Percentiles rank a stretch among this genome's conserved stretches.
Evolutionary conservation across 768 basidiomycete species (phyloP).

Genomic region (Tulasnella sp.): DNA sequence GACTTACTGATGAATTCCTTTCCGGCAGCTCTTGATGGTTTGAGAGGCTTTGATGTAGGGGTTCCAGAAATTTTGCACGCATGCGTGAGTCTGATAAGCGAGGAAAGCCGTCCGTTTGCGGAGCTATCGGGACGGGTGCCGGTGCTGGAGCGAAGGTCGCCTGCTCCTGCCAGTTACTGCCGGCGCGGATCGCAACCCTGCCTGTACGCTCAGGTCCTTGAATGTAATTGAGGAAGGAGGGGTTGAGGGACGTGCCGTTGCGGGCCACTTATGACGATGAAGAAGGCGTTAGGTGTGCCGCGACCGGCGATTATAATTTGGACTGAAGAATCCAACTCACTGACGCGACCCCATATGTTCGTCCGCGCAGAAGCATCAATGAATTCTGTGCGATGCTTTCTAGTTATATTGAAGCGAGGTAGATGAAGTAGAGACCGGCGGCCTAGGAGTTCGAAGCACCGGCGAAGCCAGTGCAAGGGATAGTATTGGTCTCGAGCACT

Average conservation of each 20-base stretch:
- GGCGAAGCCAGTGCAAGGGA: slow-evolving; percentile 49
- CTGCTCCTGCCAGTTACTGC: slow-evolving; percentile 77
- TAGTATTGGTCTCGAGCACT: slow-evolving; percentile 49
- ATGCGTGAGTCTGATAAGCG: slow-evolving; percentile 21
- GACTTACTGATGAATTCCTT: slow-evolving; percentile 1
- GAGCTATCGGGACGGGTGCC: slow-evolving; percentile 34
- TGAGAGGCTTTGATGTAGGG: slow-evolving; percentile 25
- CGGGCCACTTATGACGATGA: too few relatives aligned
- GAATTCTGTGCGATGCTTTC: slow-evolving; percentile 44
- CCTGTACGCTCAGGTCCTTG: too few relatives aligned
- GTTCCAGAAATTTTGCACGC: slow-evolving; percentile 15
- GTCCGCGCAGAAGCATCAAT: slow-evolving; percentile 74
- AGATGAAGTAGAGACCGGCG: slow-evolving; percentile 61
- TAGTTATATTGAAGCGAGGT: slow-evolving; percentile 46
- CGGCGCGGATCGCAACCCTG: slow-evolving; percentile 59
- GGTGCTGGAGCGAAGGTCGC: slow-evolving; percentile 48
- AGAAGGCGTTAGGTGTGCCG: slow-evolving; percentile 39
- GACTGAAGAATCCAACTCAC: slow-evolving; percentile 38
- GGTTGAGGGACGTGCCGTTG: too few relatives aligned
- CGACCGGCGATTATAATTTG: background rate
- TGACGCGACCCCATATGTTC: slow-evolving; percentile 62
- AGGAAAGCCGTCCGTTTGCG: background rate
- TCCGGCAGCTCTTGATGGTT: too few relatives aligned
- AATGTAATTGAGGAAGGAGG: too few relatives aligned
- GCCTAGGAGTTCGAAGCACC: slow-evolving; percentile 58